Evolutionary conservation across 345 rosid species (phyloP), one percentile per base, ranked within the genome.

Genomic region (Acer negundo): DNA sequence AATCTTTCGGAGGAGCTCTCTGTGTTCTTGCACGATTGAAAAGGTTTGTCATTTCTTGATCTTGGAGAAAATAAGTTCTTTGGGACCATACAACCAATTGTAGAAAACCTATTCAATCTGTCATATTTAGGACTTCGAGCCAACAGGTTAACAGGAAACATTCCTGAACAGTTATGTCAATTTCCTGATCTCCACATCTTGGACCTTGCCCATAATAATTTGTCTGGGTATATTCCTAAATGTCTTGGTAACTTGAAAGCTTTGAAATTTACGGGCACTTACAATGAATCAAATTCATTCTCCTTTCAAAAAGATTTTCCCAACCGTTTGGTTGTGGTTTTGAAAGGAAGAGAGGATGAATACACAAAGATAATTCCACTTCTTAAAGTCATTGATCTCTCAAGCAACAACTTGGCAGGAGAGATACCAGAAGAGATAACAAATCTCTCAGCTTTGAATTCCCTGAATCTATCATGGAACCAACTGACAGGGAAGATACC

Each of bases 51-150:
- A 51, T 7, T 15, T 1, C 62, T 85, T 44, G 84, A 80, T 80
- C 80, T 85, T 51, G 76, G 85, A 44, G 62, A 69, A 10, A 80
- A 85, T 19, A 67, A 15, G 17, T 63, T 85, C 7, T 65, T 53
- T 8, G 87, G 84, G 15, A 31, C 22, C 2, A 42, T 82, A 7
- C 83, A 85, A 15, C 6, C 28, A 80, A 75, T 78, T 2, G 82
- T 49, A 49, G 31, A 75, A 17, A 51, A 10, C 20, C 19, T 76
- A 23, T 16, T 19, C 49, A 5, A 13, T 78, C 7, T 72, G 20
- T 40, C 12, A 56, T 70, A 49, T 42, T 65, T 82, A 7, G 3
- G 61, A 16, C 63, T 82, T 3, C 62, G 74, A 31, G 22, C 77
- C 26, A 82, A 82, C 59, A n/a, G n/a, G n/a, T 59, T 82, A 9